Evolutionary conservation across 441 rosid genomes (phyloP), one percentile per base, ranked within the genome.

Genomic region (Syzygium syzygioides): DNA sequence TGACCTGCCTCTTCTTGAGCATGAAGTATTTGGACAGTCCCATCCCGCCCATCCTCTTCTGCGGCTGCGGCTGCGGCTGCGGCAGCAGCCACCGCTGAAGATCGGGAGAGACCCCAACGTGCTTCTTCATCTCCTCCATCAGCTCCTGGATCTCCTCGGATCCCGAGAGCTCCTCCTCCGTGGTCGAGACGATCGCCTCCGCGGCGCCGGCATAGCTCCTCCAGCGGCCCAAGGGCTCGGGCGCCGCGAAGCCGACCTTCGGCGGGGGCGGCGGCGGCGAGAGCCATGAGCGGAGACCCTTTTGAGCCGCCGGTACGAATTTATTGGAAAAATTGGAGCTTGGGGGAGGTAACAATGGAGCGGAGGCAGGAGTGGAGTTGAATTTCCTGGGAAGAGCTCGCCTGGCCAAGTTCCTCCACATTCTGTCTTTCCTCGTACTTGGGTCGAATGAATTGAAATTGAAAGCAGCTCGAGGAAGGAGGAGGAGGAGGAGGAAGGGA

Each of bases 361-460:
- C 37, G 26, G 90, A 85, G 53, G 90, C 52, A n/a, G 90, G 50
- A 87, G 48, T 89, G 45, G 93, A 80, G 56, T 92, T 95, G 83
- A 93, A 87, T 89, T 93, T 93, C 86, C 93, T 85, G 28, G 89
- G 71, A 59, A 93, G 87, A 88, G 93, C 96, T 90, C 92, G 91
- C 64, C 89, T 94, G 57, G 95, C 90, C 62, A 97, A 87, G 93
- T 86, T 92, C 88, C 96, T 96, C 99, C 99, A 96, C 99, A 98
- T 97, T 37, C n/a, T 85, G 28, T 30, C 25, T 32, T 32, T 3
- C 52, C 66, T 25, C 28, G 7, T 20, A 14, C 13, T 23, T 8
- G 1, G 83, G 52, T 23, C 3, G 83, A 71, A 71, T 25, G 83
- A 45, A 71, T 71, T 12, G 52, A 11, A 71, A 20, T 71, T 14